Evolutionary conservation across 345 rosid genomes (phyloP).

Genomic region (Brassica cretica): DNA sequence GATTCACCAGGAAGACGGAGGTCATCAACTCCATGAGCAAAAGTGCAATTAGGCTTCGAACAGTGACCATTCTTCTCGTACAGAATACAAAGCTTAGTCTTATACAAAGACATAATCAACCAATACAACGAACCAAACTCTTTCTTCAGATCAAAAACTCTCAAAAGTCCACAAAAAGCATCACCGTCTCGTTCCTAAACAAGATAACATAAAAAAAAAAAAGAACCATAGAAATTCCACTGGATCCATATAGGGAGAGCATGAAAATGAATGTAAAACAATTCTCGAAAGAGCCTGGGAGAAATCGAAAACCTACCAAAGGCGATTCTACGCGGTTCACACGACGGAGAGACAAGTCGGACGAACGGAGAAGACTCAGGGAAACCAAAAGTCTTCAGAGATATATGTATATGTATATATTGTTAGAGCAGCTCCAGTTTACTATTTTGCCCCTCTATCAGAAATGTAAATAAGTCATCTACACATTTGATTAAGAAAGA

Average conservation of each 20-base stretch:
- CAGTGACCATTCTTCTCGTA: slow-evolving; percentile 73
- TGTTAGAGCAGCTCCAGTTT: background rate
- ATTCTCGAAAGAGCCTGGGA: background rate
- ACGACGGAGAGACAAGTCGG: slow-evolving; percentile 15
- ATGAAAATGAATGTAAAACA: background rate
- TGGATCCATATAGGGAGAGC: background rate
- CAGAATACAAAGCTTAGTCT: slow-evolving; percentile 71
- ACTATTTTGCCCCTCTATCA: background rate
- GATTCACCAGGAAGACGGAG: slow-evolving; percentile 65
- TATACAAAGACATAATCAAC: slow-evolving; percentile 64
- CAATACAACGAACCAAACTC: background rate
- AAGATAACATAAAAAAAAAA: background rate
- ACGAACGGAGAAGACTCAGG: background rate
- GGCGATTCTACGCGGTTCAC: background rate
- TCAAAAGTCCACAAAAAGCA: slow-evolving; percentile 7
- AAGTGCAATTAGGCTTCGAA: slow-evolving; percentile 70
- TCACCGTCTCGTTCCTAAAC: slow-evolving; percentile 1
- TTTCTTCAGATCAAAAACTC: slow-evolving; percentile 9
- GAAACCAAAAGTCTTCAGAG: background rate
- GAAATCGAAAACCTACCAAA: slow-evolving; percentile 26
- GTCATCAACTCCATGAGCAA: slow-evolving; percentile 88
- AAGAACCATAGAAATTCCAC: background rate
- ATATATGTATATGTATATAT: background rate
- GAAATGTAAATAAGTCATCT: background rate
- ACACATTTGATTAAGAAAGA: background rate